A percentile compares a stretch with the other conserved stretches of the same genome.
phyloP scores from a whole-genome alignment of 306 rosid genomes.

The Crotalaria pallida region DNA sequence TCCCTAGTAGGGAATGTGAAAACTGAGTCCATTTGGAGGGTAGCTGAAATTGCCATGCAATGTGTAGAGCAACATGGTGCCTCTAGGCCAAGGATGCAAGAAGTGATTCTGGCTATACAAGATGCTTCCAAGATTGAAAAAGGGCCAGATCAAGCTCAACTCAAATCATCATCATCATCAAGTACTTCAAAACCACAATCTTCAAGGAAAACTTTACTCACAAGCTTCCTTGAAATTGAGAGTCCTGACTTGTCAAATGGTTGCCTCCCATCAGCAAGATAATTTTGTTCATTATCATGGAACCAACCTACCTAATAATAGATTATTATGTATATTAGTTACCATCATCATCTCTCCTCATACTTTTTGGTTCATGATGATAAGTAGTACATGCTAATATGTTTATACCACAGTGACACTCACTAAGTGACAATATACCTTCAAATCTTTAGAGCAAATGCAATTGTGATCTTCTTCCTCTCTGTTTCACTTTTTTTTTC shows the following conservation, averaged over 20 bases:
- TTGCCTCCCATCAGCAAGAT: conserved; percentile 80
- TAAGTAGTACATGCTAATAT: not conserved
- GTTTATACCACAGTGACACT: conserved; percentile 11
- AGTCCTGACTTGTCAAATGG: conserved; percentile 68
- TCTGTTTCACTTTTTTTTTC: not conserved
- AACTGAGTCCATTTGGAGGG: conserved; percentile 83
- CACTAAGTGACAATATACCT: conserved; percentile 4
- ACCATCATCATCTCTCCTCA: not conserved
- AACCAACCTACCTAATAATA: conserved; percentile 1
- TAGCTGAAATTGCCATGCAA: conserved; percentile 81
- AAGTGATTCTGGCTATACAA: conserved; percentile 79
- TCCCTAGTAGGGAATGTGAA: conserved; percentile 54
- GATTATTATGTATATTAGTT: conserved; percentile 9
- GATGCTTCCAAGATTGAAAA: conserved; percentile 77
- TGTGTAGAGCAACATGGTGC: conserved; percentile 82
- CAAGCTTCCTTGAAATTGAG: conserved; percentile 89
- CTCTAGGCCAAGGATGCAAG: conserved; percentile 95
- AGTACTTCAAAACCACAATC: conserved; percentile 59
- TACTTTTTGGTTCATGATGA: not conserved
- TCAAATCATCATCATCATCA: conserved; percentile 59
- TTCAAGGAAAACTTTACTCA: conserved; percentile 80
- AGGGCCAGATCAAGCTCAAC: conserved; percentile 41
- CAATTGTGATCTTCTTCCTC: conserved; percentile 1
- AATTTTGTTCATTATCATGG: conserved; percentile 9
- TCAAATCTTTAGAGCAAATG: conserved; percentile 2